These are phyloP conservation scores for Pyrenopolyporus hunteri DNA, from an alignment of 495 filamentous ascomycete genomes.

Conservation along the genomic window DNA sequence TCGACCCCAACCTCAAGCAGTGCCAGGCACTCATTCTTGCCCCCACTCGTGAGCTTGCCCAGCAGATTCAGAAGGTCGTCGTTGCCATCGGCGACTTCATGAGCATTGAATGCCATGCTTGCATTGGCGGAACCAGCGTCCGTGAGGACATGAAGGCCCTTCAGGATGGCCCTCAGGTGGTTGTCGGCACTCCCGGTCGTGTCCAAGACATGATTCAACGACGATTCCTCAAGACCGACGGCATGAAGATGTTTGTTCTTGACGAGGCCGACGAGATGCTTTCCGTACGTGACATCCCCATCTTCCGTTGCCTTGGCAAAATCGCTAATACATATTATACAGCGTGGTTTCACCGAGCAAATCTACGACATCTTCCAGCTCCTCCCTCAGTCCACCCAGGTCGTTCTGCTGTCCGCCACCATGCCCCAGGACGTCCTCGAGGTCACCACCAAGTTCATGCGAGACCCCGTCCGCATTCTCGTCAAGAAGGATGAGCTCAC, in stretches of 20 bases:
- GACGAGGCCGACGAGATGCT: slow-evolving; percentile 99
- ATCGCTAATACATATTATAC: slow-evolving; percentile 28
- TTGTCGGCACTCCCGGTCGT: slow-evolving; percentile 95
- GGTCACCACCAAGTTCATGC: slow-evolving; percentile 99
- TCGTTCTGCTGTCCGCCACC: slow-evolving; percentile 95
- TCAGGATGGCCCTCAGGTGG: slow-evolving; percentile 93
- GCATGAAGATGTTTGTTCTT: slow-evolving; percentile 99
- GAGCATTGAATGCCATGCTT: slow-evolving; percentile 98
- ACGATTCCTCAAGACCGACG: slow-evolving; percentile 87
- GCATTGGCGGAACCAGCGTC: slow-evolving; percentile 97
- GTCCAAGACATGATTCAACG: slow-evolving; percentile 99
- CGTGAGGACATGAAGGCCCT: slow-evolving; percentile 98
- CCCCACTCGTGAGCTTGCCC: slow-evolving; percentile 95
- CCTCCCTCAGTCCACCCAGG: slow-evolving; percentile 95
- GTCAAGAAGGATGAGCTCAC: slow-evolving; percentile 99
- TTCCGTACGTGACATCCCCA: slow-evolving; percentile 64
- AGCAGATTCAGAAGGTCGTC: slow-evolving; percentile 99
- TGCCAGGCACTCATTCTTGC: slow-evolving; percentile 96
- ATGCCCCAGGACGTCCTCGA: slow-evolving; percentile 99
- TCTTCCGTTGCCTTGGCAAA: neutral
- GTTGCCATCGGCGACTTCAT: slow-evolving; percentile 99
- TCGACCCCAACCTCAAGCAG: slow-evolving; percentile 90
- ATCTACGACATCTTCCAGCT: slow-evolving; percentile 99
- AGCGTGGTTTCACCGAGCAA: slow-evolving; percentile 98
- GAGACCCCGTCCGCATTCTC: slow-evolving; percentile 96